Base-by-base conservation (phyloP, 331 rosid genomes). In the Spiraea crenata region DNA sequence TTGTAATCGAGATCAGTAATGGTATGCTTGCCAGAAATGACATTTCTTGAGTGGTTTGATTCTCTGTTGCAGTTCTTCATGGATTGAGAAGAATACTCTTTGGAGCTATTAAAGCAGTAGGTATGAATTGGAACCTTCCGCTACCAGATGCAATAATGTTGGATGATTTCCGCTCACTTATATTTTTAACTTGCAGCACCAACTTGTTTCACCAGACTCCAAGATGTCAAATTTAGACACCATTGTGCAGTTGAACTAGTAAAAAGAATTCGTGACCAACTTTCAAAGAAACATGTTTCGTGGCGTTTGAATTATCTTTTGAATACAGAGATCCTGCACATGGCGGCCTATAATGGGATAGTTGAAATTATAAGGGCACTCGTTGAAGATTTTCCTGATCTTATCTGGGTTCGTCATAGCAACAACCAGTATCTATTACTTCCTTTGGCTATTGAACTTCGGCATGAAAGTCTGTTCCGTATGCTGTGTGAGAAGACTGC, bases 381-480 rank as follows among this genome's bases (percentile, higher is more conserved):
- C 63, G 70, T 83, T 73, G 72, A 54, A 35, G 71, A 17, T 72
- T 83, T 79, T 57, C 86, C 88, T 64, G 82, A 83, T 71, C 72
- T 83, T 72, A 68, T 83, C 38, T 86, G 86, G 86, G 45, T 42
- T 64, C 61, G 16, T 66, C 47, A 49, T 46, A 49, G 60, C 57
- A 59, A 9, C 15, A 5, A 69, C 42, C 42, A 14, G 44, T 69
- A 7, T 13, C 9, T 69, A 12, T 69, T 83, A 10, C 73, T 65
- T 61, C 83, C 80, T 49, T 63, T 45, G 9, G 82, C 88, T 69
- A 83, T 86, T 50, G 74, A 72, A 60, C 63, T 61, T 69, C 59
- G 88, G 38, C 86, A 81, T 71, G 91, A 83, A 52, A 79, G 81
- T 46, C 77, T 86, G 65, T 83, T 83, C 45, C 74, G 51, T 54